Evolutionary conservation across 768 basidiomycete genomes (phyloP), one percentile per base, ranked within the genome.

Genomic region (Hygrocybe punicea): DNA sequence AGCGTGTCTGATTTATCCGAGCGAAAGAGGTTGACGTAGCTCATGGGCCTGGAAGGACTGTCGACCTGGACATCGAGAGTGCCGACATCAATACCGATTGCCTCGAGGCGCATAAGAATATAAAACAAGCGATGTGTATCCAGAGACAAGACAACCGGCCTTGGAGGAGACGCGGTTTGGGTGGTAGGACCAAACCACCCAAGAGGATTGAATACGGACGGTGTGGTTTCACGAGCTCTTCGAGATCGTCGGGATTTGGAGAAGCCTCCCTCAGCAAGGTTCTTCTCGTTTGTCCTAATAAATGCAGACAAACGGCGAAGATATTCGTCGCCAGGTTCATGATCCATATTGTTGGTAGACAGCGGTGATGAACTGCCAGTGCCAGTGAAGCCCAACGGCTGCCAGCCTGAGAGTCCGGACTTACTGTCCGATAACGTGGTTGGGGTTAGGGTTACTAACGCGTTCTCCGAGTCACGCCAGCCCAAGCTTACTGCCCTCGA

Each of bases 81-180:
- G 54, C 92, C 93, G 53, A 92, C 81, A 54, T 84, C 76, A 49
- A 90, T 72, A n/a, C 84, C 88, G 29, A 90, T 70, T 6, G 84
- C 91, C 70, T 96, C 92, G 60, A 94, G 79, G 44, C 91, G 86
- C 72, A 94, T 87, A 57, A 96, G 80, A 58, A 91, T 72, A 73
- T 95, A 96, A 80, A 90, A 92, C 6, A 96, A 83, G 60, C 87
- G 91, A 65, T 92, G 89, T 24, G 81, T 83, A 71, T 93, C 89
- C 61, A 91, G 78, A 4, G 81, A 67, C 58, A 94, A 83, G 21
- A 85, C 71, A 44, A 89, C 72, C 8, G 91, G 84, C 68, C 82
- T 84, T 5, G 67, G 67, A 10, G 72, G 61, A n/a, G 74, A 71
- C 4, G 76, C 58, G 10, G 70, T 60, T 21, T 68, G 56, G 19